phyloP scores from a whole-genome alignment of 768 basidiomycete genomes.

The Hygrophoropsis aurantiaca region DNA sequence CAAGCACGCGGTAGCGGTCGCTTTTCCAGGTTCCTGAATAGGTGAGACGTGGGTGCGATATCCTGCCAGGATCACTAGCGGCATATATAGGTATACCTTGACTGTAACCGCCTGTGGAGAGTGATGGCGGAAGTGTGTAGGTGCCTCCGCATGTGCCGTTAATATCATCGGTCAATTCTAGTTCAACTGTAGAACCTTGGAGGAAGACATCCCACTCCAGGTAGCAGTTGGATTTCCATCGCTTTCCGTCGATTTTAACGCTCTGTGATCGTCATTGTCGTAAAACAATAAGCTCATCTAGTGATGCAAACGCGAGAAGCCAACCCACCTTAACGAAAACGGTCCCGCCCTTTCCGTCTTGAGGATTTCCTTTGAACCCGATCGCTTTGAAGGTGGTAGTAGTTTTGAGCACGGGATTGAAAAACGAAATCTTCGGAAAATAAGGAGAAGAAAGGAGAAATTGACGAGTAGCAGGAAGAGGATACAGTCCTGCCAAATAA shows the following conservation, averaged over 20 bases:
- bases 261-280: constrained; percentile 32
- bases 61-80: too few species aligned
- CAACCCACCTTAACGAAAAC: constrained; percentile 55
- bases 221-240: constrained; percentile 64
- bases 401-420: constrained; percentile 55
- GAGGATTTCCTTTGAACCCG: constrained; percentile 53
- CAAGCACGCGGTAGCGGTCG: too few species aligned
- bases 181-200: constrained; percentile 49
- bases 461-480: constrained; percentile 60
- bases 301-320: not conserved
- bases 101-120: constrained; percentile 57
- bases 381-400: constrained; percentile 54
- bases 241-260: constrained; percentile 54
- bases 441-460: constrained; percentile 60
- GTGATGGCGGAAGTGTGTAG: constrained; percentile 54
- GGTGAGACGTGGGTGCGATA: too few species aligned
- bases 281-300: not conserved
- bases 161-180: constrained; percentile 55
- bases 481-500: constrained; percentile 61
- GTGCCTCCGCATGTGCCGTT: constrained; percentile 51
- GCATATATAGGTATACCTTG: too few species aligned
- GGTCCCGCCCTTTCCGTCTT: constrained; percentile 48
- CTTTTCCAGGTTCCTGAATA: too few species aligned
- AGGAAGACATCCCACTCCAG: constrained; percentile 65
- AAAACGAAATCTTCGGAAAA: constrained; percentile 61